Conservation (phyloP, 1,284 basidiomycete species). For the Pterula multifida region DNA sequence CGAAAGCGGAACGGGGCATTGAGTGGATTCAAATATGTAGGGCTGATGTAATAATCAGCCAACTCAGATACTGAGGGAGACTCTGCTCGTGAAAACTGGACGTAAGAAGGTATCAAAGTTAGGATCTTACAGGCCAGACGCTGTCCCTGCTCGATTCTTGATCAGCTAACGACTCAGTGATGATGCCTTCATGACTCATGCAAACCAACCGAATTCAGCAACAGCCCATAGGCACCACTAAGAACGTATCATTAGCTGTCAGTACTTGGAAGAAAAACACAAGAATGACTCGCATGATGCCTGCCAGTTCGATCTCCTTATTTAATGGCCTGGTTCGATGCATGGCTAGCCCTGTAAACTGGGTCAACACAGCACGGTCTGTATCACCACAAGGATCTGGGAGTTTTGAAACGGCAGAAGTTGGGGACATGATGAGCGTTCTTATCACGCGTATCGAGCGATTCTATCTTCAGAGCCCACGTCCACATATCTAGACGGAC, state of each 20-base stretch:
- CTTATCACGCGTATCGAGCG: too few species aligned
- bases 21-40: conserved; percentile 43
- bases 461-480: too few species aligned
- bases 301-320: too few species aligned
- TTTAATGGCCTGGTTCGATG: too few species aligned
- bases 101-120: background rate
- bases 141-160: conserved; percentile 39
- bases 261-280: too few species aligned
- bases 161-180: background rate
- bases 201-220: conserved; percentile 61
- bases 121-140: conserved; percentile 42
- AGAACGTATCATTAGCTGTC: background rate
- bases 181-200: conserved; percentile 35
- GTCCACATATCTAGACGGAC: too few species aligned
- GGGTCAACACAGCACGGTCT: too few species aligned
- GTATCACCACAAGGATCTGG: too few species aligned
- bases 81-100: background rate
- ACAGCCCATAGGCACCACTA: conserved; percentile 48
- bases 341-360: too few species aligned
- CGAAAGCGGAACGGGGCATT: conserved; percentile 41
- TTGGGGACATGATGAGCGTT: too few species aligned
- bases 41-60: conserved; percentile 43
- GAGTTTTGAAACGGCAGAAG: too few species aligned
- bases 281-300: too few species aligned
- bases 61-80: conserved; percentile 32